These are phyloP conservation scores for Sedum album DNA, from an alignment of 164 flowering plant genomes.

Conservation along the genomic window DNA sequence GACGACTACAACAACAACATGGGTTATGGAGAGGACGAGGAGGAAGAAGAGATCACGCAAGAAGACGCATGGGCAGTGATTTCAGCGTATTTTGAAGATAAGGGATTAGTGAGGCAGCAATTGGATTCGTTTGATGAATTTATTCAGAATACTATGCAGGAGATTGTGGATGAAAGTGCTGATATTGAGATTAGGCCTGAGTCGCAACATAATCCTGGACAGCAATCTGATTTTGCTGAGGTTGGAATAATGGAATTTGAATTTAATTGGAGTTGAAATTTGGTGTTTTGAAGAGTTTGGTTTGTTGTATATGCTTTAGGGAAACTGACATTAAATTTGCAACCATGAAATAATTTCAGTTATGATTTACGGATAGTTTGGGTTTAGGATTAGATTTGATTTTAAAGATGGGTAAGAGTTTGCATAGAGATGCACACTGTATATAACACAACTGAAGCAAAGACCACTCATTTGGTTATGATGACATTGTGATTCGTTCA, in stretches of 20 bases:
- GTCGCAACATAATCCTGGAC: constrained; percentile 95
- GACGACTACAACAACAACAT: constrained; percentile 27
- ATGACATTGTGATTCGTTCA: no score
- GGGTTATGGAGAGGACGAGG: constrained; percentile 48
- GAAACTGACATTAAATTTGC: no score
- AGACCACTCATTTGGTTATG: no score
- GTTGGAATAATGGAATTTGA: no score
- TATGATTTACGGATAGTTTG: no score
- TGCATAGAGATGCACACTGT: no score
- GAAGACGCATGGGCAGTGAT: constrained; percentile 99
- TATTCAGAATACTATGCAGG: constrained; percentile 98
- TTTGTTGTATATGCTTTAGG: no score
- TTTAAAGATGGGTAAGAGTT: no score
- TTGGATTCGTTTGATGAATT: constrained; percentile 96
- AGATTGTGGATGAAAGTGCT: constrained; percentile 91
- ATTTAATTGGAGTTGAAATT: constrained; percentile 93
- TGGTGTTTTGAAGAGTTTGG: no score
- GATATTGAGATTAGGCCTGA: constrained; percentile 97
- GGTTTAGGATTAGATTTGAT: no score
- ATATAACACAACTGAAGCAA: no score
- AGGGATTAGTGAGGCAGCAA: constrained; percentile 93
- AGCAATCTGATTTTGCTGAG: constrained; percentile 76
- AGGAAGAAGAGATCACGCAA: constrained; percentile 89
- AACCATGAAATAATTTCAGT: no score
- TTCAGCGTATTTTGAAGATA: constrained; percentile 92